Conservation (phyloP, 1,284 basidiomycete genomes). For the Singerocomus inundabilis region DNA sequence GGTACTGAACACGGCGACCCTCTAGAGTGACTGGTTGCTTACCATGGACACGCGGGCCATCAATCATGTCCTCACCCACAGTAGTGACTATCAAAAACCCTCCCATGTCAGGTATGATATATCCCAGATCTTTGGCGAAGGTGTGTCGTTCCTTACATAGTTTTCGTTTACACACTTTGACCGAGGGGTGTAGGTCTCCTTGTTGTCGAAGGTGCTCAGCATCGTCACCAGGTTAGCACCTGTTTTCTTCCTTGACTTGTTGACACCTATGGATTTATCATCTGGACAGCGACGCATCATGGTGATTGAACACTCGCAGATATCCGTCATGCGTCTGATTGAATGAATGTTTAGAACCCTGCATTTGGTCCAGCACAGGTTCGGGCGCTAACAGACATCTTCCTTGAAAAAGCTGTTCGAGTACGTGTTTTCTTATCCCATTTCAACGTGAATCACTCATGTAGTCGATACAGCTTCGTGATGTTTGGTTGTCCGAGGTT, state of each 20-base stretch:
- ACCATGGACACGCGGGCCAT: not conserved
- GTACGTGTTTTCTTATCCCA: slow-evolving; percentile 31
- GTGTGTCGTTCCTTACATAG: not conserved
- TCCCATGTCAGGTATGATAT: not conserved
- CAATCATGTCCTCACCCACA: not conserved
- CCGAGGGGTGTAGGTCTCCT: slow-evolving; percentile 13
- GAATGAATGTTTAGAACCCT: slow-evolving; percentile 44
- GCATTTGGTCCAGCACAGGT: slow-evolving; percentile 57
- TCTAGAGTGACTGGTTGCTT: not conserved
- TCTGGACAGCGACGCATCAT: slow-evolving; percentile 29
- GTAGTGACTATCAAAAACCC: not conserved
- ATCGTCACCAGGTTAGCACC: slow-evolving; percentile 26
- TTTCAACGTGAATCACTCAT: not conserved
- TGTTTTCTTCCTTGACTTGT: not conserved
- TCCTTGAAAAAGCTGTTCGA: slow-evolving; percentile 50
- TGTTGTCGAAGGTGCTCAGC: slow-evolving; percentile 24
- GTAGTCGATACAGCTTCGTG: slow-evolving; percentile 39
- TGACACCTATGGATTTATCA: not conserved
- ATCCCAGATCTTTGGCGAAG: not conserved
- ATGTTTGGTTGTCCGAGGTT: slow-evolving; percentile 40
- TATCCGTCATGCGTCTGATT: not conserved
- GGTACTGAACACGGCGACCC: not conserved
- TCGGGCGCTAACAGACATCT: slow-evolving; percentile 53
- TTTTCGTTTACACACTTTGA: not conserved
- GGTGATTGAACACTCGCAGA: slow-evolving; percentile 8